A percentile compares a stretch with the other conserved stretches of the same genome.
phyloP scores from a whole-genome alignment of 768 basidiomycete species.

The Mycena belliarum region DNA sequence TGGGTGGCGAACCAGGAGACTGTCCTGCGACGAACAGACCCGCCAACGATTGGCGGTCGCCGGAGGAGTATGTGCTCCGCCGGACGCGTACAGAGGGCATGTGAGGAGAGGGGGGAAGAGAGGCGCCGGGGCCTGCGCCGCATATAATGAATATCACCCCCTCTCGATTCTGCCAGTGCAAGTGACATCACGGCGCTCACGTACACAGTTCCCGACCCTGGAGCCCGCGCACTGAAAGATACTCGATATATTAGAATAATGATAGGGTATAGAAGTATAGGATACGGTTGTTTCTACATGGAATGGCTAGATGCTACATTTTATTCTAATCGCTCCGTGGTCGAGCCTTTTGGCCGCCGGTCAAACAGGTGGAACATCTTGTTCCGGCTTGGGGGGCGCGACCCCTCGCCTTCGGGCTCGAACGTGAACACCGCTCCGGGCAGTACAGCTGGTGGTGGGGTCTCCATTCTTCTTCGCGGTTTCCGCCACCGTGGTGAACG shows the following conservation, averaged over 20 bases:
- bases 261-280: background rate
- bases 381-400: conserved; percentile 29
- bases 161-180: too few relatives aligned
- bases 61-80: conserved; percentile 2
- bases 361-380: conserved; percentile 29
- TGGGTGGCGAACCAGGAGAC: conserved; percentile 4
- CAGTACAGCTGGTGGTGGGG: conserved; percentile 5
- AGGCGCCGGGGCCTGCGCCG: too few relatives aligned
- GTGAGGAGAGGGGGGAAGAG: background rate
- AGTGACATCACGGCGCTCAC: too few relatives aligned
- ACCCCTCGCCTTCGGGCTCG: conserved; percentile 15
- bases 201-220: too few relatives aligned
- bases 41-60: background rate
- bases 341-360: conserved; percentile 13
- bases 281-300: background rate
- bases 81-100: conserved; percentile 23
- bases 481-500: conserved; percentile 21
- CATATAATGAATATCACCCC: too few relatives aligned
- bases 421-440: conserved; percentile 9
- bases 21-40: conserved; percentile 6
- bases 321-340: conserved; percentile 1
- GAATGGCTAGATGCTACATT: conserved; percentile 13
- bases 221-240: too few relatives aligned
- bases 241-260: too few relatives aligned
- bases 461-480: conserved; percentile 15